A percentile compares a stretch with the other conserved stretches of the same genome.
Evolutionary conservation across 352 stramenopile genomes (phyloP).

Genomic region (Globisporangium ultimum): DNA sequence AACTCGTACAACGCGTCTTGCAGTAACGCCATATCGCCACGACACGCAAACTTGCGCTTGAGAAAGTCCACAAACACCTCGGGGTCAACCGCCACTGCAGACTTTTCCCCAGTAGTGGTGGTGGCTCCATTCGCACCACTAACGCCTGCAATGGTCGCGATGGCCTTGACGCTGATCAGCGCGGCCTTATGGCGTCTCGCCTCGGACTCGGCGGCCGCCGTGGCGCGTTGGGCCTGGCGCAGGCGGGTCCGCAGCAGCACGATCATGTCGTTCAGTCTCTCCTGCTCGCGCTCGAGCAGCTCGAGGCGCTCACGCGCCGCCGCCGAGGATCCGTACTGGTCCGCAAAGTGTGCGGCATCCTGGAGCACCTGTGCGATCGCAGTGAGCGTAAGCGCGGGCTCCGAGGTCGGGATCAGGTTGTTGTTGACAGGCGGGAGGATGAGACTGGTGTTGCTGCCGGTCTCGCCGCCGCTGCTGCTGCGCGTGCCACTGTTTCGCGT

Average conservation of each 20-base stretch:
- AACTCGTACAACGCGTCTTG: slow-evolving; percentile 18
- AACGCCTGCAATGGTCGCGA: slow-evolving; percentile 1
- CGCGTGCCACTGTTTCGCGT: neutral
- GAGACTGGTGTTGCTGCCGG: neutral
- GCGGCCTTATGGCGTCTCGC: slow-evolving; percentile 14
- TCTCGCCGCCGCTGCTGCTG: slow-evolving; percentile 4
- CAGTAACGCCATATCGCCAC: slow-evolving; percentile 27
- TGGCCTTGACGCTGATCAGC: slow-evolving; percentile 8
- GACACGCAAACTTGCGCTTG: slow-evolving; percentile 28
- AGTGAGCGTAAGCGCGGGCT: slow-evolving; percentile 10
- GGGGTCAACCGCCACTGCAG: slow-evolving; percentile 10
- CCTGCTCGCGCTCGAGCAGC: slow-evolving; percentile 25
- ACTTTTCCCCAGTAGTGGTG: neutral
- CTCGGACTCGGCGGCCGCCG: slow-evolving; percentile 19
- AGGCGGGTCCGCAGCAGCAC: slow-evolving; percentile 17
- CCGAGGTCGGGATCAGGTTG: neutral
- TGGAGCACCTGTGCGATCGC: slow-evolving; percentile 22
- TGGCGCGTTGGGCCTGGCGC: slow-evolving; percentile 15
- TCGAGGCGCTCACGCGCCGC: slow-evolving; percentile 25
- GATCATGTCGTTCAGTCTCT: slow-evolving; percentile 19
- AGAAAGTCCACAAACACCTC: slow-evolving; percentile 27
- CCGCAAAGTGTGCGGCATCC: slow-evolving; percentile 33
- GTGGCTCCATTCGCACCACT: neutral
- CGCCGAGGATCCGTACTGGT: slow-evolving; percentile 27
- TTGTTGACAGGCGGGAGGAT: no score